Percentiles rank a stretch among this genome's conserved stretches.
Evolutionary conservation across 1,139 yeast genomes (phyloP).

Genomic region (Pneumocystis oryctolagi): DNA sequence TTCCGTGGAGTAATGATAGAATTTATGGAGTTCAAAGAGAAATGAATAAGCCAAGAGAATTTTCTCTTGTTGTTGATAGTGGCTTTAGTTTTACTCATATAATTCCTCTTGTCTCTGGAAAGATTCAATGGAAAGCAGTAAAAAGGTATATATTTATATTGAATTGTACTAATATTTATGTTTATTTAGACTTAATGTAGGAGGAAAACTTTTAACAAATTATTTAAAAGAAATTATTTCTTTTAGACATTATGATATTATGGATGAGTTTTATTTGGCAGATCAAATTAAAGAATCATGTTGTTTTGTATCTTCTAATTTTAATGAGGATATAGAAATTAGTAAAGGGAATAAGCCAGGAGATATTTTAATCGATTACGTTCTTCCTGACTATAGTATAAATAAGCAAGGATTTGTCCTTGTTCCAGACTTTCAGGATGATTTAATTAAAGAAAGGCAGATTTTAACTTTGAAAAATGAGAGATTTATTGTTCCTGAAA

Average conservation of each 20-base stretch:
- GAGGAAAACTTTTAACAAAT: conserved; percentile 75
- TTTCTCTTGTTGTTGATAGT: conserved; percentile 66
- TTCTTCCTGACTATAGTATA: conserved; percentile 56
- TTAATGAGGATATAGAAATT: conserved; percentile 38
- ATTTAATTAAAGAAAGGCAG: conserved; percentile 37
- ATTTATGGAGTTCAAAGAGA: not conserved
- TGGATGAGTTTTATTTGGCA: conserved; percentile 75
- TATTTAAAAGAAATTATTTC: conserved; percentile 70
- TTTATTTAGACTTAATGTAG: conserved; percentile 39
- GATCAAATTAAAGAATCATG: conserved; percentile 75
- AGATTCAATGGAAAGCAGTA: conserved; percentile 64
- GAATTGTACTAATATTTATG: conserved; percentile 1
- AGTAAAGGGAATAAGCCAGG: conserved; percentile 3
- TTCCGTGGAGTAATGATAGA: conserved; percentile 44
- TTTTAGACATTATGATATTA: conserved; percentile 82
- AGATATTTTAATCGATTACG: conserved; percentile 40
- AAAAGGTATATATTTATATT: conserved; percentile 32
- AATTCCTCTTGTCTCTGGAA: conserved; percentile 68
- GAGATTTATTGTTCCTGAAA: conserved; percentile 74
- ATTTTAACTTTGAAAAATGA: conserved; percentile 61
- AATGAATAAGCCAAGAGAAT: conserved; percentile 30
- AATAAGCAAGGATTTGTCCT: conserved; percentile 32
- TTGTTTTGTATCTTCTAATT: conserved; percentile 58
- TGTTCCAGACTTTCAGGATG: not conserved
- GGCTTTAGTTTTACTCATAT: conserved; percentile 85